Evolutionary conservation across 108 stramenopile species (phyloP).

Genomic region (Pseudonitzschia multistriata): DNA sequence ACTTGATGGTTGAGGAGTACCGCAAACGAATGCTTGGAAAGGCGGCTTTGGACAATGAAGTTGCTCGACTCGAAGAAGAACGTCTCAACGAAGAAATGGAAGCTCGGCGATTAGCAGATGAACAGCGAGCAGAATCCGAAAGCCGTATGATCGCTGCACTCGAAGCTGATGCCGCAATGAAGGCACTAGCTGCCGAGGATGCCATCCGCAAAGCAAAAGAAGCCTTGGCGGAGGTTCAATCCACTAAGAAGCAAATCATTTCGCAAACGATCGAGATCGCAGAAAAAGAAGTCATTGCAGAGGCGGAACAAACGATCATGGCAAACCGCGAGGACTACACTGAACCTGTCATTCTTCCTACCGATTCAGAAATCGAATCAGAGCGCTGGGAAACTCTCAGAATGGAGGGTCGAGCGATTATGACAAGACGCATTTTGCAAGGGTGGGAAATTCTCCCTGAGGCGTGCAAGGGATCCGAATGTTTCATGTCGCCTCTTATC

Average conservation of each 20-base stretch:
- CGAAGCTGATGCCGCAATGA: constrained; percentile 38
- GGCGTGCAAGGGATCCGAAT: constrained; percentile 43
- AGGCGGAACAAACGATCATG: constrained; percentile 29
- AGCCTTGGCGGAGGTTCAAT: constrained; percentile 26
- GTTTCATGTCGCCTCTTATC: constrained; percentile 39
- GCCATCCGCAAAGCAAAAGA: constrained; percentile 33
- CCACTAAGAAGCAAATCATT: constrained; percentile 24
- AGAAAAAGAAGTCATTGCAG: constrained; percentile 39
- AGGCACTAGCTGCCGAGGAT: constrained; percentile 37
- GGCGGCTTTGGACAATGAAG: constrained; percentile 20
- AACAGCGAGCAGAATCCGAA: constrained; percentile 28
- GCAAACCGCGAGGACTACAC: constrained; percentile 32
- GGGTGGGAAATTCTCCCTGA: constrained; percentile 39
- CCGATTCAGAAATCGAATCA: constrained; percentile 13
- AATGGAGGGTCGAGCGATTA: constrained; percentile 36
- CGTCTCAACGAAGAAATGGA: constrained; percentile 25
- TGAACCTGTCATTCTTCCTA: constrained; percentile 24
- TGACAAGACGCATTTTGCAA: constrained; percentile 41
- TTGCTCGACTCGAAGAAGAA: constrained; percentile 27
- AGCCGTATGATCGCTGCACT: constrained; percentile 27
- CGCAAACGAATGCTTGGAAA: constrained; percentile 22
- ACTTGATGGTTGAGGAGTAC: constrained; percentile 29
- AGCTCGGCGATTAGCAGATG: constrained; percentile 20
- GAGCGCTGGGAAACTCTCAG: constrained; percentile 53
- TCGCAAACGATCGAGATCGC: constrained; percentile 36